Conservation (phyloP, 805 yeast genomes). For the Candida michaelii region DNA sequence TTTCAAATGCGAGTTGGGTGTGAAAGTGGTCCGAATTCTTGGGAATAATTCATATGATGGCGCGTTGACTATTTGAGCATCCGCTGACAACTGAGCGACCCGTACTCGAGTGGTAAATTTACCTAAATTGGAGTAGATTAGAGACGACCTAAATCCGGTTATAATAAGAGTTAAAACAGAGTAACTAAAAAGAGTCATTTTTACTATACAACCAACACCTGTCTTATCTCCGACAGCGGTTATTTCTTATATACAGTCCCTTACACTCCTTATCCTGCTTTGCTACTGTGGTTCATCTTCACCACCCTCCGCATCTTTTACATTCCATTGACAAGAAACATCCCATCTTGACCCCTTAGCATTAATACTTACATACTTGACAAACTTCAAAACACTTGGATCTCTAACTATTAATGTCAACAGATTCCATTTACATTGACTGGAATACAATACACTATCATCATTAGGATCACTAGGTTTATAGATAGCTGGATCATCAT, state of each 20-base stretch:
- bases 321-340: conserved; percentile 75
- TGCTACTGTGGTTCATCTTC: too few species aligned
- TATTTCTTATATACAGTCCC: too few species aligned
- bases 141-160: too few species aligned
- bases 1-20: conserved; percentile 5
- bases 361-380: conserved; percentile 84
- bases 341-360: conserved; percentile 97
- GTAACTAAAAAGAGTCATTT: too few species aligned
- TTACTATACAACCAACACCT: too few species aligned
- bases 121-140: too few species aligned
- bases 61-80: too few species aligned
- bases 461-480: conserved; percentile 52
- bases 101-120: too few species aligned
- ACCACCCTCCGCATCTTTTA: conserved; percentile 47
- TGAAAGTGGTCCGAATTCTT: background rate
- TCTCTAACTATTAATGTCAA: conserved; percentile 79
- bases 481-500: conserved; percentile 87
- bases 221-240: too few species aligned
- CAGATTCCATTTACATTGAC: conserved; percentile 82
- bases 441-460: conserved; percentile 75
- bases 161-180: too few species aligned
- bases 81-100: too few species aligned
- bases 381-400: conserved; percentile 81
- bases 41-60: background rate
- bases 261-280: too few species aligned